Percentiles rank a stretch among this genome's conserved stretches.
Conservation (phyloP, 805 yeast genomes). For the Candida adriatica region DNA sequence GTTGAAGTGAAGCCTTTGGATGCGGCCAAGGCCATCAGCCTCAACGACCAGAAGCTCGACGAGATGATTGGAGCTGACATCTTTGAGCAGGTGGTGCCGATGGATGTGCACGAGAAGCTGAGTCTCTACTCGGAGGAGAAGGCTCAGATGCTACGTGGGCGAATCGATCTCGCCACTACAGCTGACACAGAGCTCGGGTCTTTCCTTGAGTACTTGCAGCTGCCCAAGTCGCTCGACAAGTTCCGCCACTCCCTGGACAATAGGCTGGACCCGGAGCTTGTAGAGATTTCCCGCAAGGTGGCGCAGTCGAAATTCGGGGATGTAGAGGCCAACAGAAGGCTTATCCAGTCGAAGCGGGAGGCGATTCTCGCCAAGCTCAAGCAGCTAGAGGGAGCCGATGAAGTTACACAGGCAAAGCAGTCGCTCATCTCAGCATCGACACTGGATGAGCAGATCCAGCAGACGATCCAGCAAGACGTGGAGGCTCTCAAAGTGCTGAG, state of each 20-base stretch:
- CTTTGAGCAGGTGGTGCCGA: constrained; percentile 76
- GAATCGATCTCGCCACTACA: constrained; percentile 67
- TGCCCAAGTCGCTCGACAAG: constrained; percentile 60
- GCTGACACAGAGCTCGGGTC: constrained; percentile 75
- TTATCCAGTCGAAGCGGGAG: constrained; percentile 27
- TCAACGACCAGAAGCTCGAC: constrained; percentile 40
- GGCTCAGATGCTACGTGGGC: constrained; percentile 66
- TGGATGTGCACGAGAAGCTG: constrained; percentile 79
- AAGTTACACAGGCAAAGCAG: constrained; percentile 48
- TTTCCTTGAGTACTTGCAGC: constrained; percentile 70
- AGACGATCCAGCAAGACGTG: constrained; percentile 36
- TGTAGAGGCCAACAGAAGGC: constrained; percentile 24
- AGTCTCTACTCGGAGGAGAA: constrained; percentile 88
- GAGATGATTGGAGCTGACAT: constrained; percentile 44
- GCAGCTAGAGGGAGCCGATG: constrained; percentile 37
- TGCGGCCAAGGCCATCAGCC: constrained; percentile 54
- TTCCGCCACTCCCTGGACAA: constrained; percentile 32
- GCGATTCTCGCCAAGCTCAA: constrained; percentile 31
- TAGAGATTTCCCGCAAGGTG: constrained; percentile 24
- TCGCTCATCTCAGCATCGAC: constrained; percentile 54
- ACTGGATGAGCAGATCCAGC: constrained; percentile 49
- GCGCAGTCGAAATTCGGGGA: constrained; percentile 23
- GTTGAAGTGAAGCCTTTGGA: constrained; percentile 52
- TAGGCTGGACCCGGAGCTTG: constrained; percentile 25
- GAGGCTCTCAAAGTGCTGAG: constrained; percentile 38